Conservation (phyloP, 129 eudicot genomes). For the Mikania micrantha region DNA sequence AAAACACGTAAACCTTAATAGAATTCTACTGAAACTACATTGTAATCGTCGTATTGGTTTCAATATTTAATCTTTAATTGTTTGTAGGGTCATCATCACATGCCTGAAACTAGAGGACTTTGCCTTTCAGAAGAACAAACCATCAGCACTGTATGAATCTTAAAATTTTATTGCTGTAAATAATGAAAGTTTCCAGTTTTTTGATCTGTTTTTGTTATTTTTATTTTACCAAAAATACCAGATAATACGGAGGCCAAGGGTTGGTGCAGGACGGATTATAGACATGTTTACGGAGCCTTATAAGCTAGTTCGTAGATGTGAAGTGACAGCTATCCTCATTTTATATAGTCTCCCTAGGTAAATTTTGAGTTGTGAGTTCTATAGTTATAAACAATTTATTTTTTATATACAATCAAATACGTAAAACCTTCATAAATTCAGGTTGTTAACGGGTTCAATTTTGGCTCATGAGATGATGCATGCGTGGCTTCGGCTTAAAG, state of each 20-base stretch:
- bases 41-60: neutral
- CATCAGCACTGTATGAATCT: constrained; percentile 64
- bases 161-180: neutral
- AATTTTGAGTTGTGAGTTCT: neutral
- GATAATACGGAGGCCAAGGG: constrained; percentile 77
- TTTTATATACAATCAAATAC: constrained; percentile 1
- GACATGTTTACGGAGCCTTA: constrained; percentile 94
- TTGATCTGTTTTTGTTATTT: neutral
- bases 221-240: constrained; percentile 22
- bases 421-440: constrained; percentile 20
- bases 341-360: constrained; percentile 96
- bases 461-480: constrained; percentile 99
- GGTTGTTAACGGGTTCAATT: constrained; percentile 93
- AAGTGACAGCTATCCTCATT: constrained; percentile 96
- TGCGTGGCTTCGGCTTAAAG: constrained; percentile 96
- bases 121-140: constrained; percentile 99
- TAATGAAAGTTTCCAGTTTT: neutral
- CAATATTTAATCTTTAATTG: constrained; percentile 8
- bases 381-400: neutral
- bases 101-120: constrained; percentile 98
- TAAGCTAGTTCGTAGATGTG: constrained; percentile 66
- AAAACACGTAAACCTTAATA: constrained; percentile 48
- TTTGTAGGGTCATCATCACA: constrained; percentile 88
- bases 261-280: constrained; percentile 66
- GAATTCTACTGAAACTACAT: neutral